phyloP scores from a whole-genome alignment of 257 asterid genomes.

The Leptodermis oblonga region DNA sequence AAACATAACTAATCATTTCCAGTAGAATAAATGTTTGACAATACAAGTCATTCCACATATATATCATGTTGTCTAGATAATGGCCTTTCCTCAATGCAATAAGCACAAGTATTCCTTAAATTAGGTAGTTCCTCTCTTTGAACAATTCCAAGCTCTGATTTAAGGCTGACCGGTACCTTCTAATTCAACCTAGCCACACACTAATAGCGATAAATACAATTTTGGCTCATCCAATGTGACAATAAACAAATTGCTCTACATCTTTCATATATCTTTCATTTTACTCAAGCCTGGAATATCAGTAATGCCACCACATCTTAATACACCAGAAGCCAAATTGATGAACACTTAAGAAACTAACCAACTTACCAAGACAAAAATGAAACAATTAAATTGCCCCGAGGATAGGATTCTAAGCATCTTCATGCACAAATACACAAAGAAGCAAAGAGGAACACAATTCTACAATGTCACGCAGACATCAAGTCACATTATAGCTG shows the following conservation, averaged over 20 bases:
- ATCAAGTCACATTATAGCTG: background rate
- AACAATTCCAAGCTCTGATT: background rate
- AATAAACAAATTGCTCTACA: background rate
- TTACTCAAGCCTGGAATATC: background rate
- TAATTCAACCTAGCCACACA: background rate
- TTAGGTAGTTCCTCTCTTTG: background rate
- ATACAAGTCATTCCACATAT: background rate
- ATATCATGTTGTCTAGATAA: background rate
- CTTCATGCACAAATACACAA: background rate
- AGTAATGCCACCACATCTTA: background rate
- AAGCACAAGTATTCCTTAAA: background rate
- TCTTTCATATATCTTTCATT: background rate
- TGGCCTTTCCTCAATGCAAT: background rate
- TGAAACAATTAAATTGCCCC: background rate
- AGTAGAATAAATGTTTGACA: background rate
- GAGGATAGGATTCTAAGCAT: background rate
- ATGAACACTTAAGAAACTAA: background rate
- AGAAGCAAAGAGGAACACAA: background rate
- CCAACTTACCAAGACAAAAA: background rate
- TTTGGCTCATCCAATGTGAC: background rate
- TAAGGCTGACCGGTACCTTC: background rate
- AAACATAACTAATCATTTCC: background rate
- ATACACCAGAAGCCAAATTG: background rate
- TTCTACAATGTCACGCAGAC: background rate
- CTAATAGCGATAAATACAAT: background rate